Evolutionary conservation across 2,329 filamentous ascomycete genomes (phyloP).

Genomic region (Fusarium torreyae): DNA sequence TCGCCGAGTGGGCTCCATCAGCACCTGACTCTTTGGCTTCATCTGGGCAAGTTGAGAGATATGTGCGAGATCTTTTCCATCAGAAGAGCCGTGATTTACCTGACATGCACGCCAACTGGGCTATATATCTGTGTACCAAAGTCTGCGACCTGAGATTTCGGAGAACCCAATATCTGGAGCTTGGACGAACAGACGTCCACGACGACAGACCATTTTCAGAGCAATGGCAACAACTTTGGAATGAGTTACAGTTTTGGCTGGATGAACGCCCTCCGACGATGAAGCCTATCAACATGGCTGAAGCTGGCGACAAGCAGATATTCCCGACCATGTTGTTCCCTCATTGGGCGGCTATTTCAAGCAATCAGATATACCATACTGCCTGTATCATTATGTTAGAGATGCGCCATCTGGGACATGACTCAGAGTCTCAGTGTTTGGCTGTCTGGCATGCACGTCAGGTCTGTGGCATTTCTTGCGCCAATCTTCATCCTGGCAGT

Average conservation of each 20-base stretch:
- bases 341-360: conserved; percentile 65
- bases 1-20: conserved; percentile 63
- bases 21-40: conserved; percentile 22
- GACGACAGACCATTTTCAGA: conserved; percentile 56
- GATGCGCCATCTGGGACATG: conserved; percentile 52
- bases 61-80: conserved; percentile 46
- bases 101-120: conserved; percentile 70
- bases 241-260: conserved; percentile 63
- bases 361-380: conserved; percentile 68
- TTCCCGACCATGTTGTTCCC: conserved; percentile 65
- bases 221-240: conserved; percentile 62
- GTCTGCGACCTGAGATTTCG: conserved; percentile 62
- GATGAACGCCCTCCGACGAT: conserved; percentile 58
- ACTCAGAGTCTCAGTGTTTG: conserved; percentile 42
- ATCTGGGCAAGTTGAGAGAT: conserved; percentile 22
- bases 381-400: conserved; percentile 65
- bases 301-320: conserved; percentile 48
- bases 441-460: conserved; percentile 62
- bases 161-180: conserved; percentile 56
- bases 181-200: conserved; percentile 56
- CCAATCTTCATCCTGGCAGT: conserved; percentile 65
- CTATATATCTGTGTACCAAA: conserved; percentile 67
- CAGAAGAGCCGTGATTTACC: conserved; percentile 51
- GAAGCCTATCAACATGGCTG: conserved; percentile 44
- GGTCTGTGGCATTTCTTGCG: conserved; percentile 66